Percentiles rank a stretch among this genome's conserved stretches.
Evolutionary conservation across 495 filamentous ascomycete genomes (phyloP).

Genomic region (Cetradonia linearis): DNA sequence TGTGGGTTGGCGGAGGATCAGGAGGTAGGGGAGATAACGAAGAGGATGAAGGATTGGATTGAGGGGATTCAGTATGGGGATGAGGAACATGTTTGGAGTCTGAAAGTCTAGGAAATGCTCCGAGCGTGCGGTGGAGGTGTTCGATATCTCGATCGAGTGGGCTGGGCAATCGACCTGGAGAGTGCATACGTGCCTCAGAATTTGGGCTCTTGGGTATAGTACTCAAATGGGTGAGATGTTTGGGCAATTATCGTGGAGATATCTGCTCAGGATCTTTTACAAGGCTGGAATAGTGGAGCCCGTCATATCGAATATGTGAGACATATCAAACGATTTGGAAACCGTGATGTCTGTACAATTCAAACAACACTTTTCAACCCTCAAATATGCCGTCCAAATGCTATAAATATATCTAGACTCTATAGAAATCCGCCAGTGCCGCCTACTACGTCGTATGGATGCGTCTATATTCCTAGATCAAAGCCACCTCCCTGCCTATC

Average conservation of each 20-base stretch:
- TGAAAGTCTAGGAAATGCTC: slow-evolving; percentile 7
- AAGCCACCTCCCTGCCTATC: too few species aligned
- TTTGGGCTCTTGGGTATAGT: background rate
- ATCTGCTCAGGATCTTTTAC: too few species aligned
- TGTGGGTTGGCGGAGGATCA: slow-evolving; percentile 62
- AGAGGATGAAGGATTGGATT: slow-evolving; percentile 90
- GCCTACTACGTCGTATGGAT: too few species aligned
- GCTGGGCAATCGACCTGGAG: background rate
- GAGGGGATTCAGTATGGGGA: slow-evolving; percentile 91
- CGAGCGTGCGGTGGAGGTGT: background rate
- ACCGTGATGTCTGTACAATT: too few species aligned
- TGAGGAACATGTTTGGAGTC: slow-evolving; percentile 75
- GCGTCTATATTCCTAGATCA: too few species aligned
- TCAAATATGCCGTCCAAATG: too few species aligned
- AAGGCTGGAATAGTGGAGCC: too few species aligned
- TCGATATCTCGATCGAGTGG: background rate
- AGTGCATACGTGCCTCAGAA: background rate
- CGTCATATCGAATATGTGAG: too few species aligned
- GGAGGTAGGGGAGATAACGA: slow-evolving; percentile 78
- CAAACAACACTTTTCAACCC: too few species aligned
- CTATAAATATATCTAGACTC: too few species aligned
- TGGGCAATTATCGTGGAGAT: background rate
- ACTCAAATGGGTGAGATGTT: background rate
- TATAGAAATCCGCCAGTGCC: too few species aligned
- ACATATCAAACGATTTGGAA: too few species aligned